phyloP scores from a whole-genome alignment of 2,329 filamentous ascomycete genomes.

The Xylaria sp. region DNA sequence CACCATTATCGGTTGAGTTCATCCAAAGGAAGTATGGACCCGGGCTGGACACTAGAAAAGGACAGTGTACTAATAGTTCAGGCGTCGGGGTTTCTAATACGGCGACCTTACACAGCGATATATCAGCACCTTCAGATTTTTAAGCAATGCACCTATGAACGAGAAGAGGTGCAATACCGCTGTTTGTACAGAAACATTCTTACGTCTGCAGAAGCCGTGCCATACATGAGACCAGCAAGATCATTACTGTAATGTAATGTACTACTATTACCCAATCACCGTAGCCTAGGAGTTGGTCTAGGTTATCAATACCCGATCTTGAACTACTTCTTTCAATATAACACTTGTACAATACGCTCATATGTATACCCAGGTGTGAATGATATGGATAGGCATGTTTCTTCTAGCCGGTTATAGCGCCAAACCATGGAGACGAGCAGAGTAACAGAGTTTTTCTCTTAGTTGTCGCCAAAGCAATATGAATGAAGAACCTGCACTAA shows the following conservation, averaged over 20 bases:
- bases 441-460: background rate
- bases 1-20: conserved; percentile 2
- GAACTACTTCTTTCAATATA: conserved; percentile 5
- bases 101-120: conserved; percentile 13
- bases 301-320: conserved; percentile 2
- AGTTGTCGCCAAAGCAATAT: background rate
- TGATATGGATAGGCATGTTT: background rate
- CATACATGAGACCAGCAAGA: background rate
- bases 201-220: conserved; percentile 9
- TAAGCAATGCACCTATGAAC: conserved; percentile 1
- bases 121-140: background rate
- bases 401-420: background rate
- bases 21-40: conserved; percentile 7
- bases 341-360: conserved; percentile 6
- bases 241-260: conserved; percentile 2
- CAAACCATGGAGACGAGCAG: background rate
- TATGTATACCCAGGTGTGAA: background rate
- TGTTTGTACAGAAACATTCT: conserved; percentile 15
- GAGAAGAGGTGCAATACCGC: conserved; percentile 12
- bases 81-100: background rate
- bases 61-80: conserved; percentile 19
- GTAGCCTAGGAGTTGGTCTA: background rate
- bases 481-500: background rate
- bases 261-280: background rate
- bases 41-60: background rate